Evolutionary conservation across 805 yeast genomes (phyloP).

Genomic region (Clavispora fructus): DNA sequence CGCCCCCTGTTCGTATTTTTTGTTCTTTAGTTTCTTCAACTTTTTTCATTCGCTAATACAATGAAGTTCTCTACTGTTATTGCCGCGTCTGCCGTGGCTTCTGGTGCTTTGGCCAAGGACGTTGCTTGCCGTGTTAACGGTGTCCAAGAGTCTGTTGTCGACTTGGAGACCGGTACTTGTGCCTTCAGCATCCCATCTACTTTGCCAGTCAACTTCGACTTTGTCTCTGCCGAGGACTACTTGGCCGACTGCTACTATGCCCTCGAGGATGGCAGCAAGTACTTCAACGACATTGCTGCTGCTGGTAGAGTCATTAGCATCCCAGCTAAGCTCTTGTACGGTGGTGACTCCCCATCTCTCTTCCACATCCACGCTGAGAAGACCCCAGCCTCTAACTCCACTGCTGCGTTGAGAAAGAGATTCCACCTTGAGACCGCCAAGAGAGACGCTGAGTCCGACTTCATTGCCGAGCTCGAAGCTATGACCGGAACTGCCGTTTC

Average conservation of each 20-base stretch:
- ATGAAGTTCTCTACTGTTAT: slow-evolving; percentile 19
- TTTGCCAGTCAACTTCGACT: slow-evolving; percentile 24
- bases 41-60: slow-evolving; percentile 8
- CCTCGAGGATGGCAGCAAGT: slow-evolving; percentile 17
- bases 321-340: slow-evolving; percentile 29
- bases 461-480: slow-evolving; percentile 18
- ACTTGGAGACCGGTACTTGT: slow-evolving; percentile 37
- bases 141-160: slow-evolving; percentile 28
- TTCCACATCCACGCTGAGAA: slow-evolving; percentile 25
- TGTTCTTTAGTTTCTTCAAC: neutral
- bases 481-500: slow-evolving; percentile 22
- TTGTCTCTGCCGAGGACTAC: slow-evolving; percentile 25
- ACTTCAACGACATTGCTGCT: slow-evolving; percentile 28
- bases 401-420: slow-evolving; percentile 38
- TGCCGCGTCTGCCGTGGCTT: slow-evolving; percentile 17
- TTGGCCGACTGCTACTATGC: slow-evolving; percentile 33
- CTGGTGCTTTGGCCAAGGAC: slow-evolving; percentile 22
- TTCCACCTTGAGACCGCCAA: slow-evolving; percentile 20
- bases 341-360: slow-evolving; percentile 16
- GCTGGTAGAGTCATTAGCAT: slow-evolving; percentile 30
- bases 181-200: slow-evolving; percentile 29
- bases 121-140: slow-evolving; percentile 37
- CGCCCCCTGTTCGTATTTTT: neutral
- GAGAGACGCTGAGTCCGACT: slow-evolving; percentile 27
- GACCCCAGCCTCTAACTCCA: slow-evolving; percentile 32